Evolutionary conservation across 345 rosid genomes (phyloP).

Genomic region (Eucalyptus guilfoylei): DNA sequence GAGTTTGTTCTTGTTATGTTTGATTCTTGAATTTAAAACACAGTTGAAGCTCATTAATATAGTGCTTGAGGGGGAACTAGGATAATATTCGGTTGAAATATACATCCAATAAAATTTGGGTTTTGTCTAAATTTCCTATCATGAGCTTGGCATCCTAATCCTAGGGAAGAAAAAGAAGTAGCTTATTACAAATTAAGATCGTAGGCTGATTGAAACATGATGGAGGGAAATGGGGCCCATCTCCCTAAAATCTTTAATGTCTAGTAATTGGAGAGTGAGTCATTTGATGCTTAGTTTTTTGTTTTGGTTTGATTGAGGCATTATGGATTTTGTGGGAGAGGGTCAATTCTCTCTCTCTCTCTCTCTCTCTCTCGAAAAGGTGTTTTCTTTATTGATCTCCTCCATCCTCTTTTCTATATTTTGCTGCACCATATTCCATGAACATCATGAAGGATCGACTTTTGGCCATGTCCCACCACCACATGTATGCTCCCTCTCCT

Average conservation of each 20-base stretch:
- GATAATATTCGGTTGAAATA: background rate
- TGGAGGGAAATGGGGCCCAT: background rate
- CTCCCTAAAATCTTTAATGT: background rate
- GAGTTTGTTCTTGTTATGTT: background rate
- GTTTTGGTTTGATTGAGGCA: background rate
- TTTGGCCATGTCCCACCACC: constrained; percentile 9
- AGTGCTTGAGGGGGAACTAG: background rate
- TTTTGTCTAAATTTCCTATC: background rate
- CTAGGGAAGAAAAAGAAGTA: background rate
- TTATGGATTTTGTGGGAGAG: background rate
- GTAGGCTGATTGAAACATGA: background rate
- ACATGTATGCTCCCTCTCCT: background rate
- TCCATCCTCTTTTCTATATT: background rate
- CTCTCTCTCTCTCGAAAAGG: background rate
- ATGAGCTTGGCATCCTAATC: background rate
- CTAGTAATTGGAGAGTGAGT: background rate
- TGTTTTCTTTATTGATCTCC: background rate
- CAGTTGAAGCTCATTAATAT: background rate
- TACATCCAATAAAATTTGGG: background rate
- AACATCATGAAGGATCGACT: background rate
- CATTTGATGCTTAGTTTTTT: background rate
- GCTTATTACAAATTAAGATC: background rate
- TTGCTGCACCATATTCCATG: background rate
- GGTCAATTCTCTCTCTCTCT: background rate
- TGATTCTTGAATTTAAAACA: background rate